These are phyloP conservation scores for Pichia occidentalis DNA, from an alignment of 805 yeast genomes.

Conservation along the genomic window DNA sequence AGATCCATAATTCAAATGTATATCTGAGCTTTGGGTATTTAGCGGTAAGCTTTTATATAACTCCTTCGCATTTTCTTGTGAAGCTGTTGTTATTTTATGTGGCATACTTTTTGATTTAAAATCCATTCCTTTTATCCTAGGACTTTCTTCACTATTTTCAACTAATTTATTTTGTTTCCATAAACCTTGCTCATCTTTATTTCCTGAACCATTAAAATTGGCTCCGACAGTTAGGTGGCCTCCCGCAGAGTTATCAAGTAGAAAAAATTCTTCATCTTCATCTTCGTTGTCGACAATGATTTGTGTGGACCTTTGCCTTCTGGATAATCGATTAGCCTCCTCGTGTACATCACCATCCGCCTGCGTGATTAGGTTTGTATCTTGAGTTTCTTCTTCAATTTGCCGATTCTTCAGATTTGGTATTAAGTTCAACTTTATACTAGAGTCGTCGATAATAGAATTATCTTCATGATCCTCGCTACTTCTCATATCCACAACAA, in stretches of 20 bases:
- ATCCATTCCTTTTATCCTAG: too few relatives aligned
- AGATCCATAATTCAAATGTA: too few relatives aligned
- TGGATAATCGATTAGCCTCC: constrained; percentile 16
- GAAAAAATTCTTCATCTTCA: background rate
- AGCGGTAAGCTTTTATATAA: too few relatives aligned
- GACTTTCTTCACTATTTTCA: too few relatives aligned
- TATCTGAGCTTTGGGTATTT: too few relatives aligned
- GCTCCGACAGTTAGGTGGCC: too few relatives aligned
- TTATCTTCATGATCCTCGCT: constrained; percentile 13
- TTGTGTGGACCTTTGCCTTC: constrained; percentile 12
- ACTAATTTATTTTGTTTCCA: too few relatives aligned
- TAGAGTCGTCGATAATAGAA: constrained; percentile 19
- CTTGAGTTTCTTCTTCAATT: background rate
- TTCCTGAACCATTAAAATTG: too few relatives aligned
- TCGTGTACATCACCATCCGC: constrained; percentile 19
- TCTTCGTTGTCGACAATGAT: constrained; percentile 6
- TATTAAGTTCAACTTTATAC: constrained; percentile 20
- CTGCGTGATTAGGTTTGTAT: constrained; percentile 15
- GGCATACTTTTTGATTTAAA: too few relatives aligned
- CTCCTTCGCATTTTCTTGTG: too few relatives aligned
- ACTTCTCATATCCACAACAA: constrained; percentile 18
- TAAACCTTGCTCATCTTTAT: too few relatives aligned
- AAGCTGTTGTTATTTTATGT: too few relatives aligned
- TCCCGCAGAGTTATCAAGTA: background rate
- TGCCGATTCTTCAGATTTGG: constrained; percentile 2